These are phyloP conservation scores for Amanita inopinata DNA, from an alignment of 768 basidiomycete species.

Conservation along the genomic window DNA sequence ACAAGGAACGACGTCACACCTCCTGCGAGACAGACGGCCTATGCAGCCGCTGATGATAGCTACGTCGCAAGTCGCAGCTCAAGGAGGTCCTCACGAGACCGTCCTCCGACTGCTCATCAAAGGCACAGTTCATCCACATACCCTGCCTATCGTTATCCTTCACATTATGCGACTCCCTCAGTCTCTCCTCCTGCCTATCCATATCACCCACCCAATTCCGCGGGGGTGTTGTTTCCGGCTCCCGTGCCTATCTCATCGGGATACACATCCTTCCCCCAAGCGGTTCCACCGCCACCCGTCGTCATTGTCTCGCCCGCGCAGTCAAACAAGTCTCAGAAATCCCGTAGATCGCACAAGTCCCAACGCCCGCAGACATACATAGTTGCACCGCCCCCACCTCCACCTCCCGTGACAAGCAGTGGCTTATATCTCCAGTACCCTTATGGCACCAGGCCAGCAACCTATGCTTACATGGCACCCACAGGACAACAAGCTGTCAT, in stretches of 20 bases:
- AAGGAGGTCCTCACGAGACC: not conserved
- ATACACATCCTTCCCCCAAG: constrained; percentile 1
- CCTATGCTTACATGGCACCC: constrained; percentile 4
- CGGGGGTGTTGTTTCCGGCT: constrained; percentile 4
- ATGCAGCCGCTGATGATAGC: not conserved
- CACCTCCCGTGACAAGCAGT: not conserved
- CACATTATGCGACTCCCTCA: constrained; percentile 6
- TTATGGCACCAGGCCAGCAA: not conserved
- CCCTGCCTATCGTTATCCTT: constrained; percentile 1
- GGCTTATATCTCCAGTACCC: not conserved
- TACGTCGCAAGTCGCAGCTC: not conserved
- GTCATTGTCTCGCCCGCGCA: constrained; percentile 4
- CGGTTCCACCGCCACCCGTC: constrained; percentile 1
- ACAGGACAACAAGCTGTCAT: not conserved
- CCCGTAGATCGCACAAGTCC: constrained; percentile 2
- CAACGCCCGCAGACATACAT: constrained; percentile 7
- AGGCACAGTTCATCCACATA: constrained; percentile 7
- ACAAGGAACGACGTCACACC: not conserved
- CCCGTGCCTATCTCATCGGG: constrained; percentile 7
- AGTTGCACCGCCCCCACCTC: constrained; percentile 9
- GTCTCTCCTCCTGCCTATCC: constrained; percentile 1
- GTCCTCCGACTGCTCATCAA: constrained; percentile 9
- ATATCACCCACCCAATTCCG: constrained; percentile 2
- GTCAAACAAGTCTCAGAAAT: constrained; percentile 5
- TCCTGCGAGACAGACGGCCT: not conserved